These are phyloP conservation scores for Zymoseptoria tritici DNA, from an alignment of 2,329 filamentous ascomycete species.

Conservation along the genomic window DNA sequence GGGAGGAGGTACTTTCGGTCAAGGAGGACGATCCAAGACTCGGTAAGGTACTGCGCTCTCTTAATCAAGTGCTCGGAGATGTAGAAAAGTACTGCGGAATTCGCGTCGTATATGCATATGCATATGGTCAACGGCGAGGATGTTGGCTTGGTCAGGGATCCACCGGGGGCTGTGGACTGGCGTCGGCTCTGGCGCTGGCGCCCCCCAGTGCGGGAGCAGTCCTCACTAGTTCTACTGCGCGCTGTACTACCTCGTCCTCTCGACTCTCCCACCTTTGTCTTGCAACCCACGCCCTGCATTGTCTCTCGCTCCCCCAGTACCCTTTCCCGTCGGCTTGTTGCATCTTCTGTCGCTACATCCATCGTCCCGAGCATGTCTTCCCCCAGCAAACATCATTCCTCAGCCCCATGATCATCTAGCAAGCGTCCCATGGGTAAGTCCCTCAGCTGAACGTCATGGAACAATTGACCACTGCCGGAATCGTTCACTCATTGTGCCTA, in stretches of 20 bases:
- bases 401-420: background rate
- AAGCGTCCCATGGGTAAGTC: background rate
- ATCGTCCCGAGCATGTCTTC: background rate
- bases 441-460: background rate
- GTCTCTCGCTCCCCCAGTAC: background rate
- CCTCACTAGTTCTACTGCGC: background rate
- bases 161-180: background rate
- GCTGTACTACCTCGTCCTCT: background rate
- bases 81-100: background rate
- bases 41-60: background rate
- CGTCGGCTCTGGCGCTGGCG: background rate
- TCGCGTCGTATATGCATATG: background rate
- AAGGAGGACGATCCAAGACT: background rate
- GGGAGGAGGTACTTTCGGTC: background rate
- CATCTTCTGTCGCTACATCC: background rate
- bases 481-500: constrained; percentile 14
- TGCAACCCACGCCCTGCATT: background rate
- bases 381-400: background rate
- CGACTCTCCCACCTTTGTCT: background rate
- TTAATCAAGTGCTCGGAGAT: too few relatives aligned
- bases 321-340: background rate
- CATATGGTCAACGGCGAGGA: background rate
- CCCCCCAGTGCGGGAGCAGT: background rate
- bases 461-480: background rate
- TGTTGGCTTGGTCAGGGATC: background rate